A percentile compares a stretch with the other conserved stretches of the same genome.
Evolutionary conservation across 129 eudicot genomes (phyloP).

Genomic region (Chrysanthemum lavandulifolium): DNA sequence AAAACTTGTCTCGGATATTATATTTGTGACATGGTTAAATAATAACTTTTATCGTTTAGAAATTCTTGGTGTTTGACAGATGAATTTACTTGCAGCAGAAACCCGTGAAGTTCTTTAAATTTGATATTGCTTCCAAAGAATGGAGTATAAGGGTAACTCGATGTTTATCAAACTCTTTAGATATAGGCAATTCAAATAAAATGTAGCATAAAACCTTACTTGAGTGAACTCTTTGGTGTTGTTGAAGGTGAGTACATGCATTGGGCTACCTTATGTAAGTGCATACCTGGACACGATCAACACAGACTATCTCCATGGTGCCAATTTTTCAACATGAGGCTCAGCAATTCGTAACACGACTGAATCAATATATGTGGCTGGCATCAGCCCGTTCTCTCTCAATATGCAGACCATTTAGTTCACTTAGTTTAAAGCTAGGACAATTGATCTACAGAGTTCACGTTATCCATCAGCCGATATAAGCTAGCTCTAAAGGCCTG

Average conservation of each 20-base stretch:
- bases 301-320: slow-evolving; percentile 66
- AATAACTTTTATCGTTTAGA: no score
- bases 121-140: no score
- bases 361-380: slow-evolving; percentile 52
- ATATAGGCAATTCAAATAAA: no score
- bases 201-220: neutral
- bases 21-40: no score
- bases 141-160: no score
- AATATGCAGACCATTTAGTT: slow-evolving; percentile 68
- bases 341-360: slow-evolving; percentile 57
- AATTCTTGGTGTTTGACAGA: no score
- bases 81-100: no score
- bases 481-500: slow-evolving; percentile 54
- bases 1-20: no score
- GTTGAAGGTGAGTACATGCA: slow-evolving; percentile 57
- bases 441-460: slow-evolving; percentile 46
- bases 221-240: neutral
- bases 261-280: slow-evolving; percentile 61
- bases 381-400: slow-evolving; percentile 68
- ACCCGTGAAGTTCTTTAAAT: no score
- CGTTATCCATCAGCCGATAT: slow-evolving; percentile 37
- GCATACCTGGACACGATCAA: slow-evolving; percentile 73
- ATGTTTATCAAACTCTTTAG: no score
- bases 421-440: slow-evolving; percentile 55
- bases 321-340: slow-evolving; percentile 88